Conservation (phyloP, 257 asterid species). For the Solanum appendiculatum region DNA sequence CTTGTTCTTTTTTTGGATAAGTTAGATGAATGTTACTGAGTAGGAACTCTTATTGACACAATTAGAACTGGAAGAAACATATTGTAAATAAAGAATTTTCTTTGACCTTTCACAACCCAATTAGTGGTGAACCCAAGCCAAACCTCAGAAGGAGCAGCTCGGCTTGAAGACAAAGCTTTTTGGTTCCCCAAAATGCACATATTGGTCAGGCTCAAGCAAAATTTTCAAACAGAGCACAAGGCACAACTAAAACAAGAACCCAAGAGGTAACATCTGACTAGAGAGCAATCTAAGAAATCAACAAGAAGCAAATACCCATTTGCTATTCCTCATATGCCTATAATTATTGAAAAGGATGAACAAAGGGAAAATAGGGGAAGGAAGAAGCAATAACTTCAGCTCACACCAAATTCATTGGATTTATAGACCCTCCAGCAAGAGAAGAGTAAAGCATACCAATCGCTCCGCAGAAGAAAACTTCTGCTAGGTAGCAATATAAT, state of each 20-base stretch:
- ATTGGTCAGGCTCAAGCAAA: neutral
- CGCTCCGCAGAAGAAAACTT: neutral
- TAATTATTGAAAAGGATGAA: neutral
- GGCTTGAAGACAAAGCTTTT: neutral
- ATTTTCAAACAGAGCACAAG: neutral
- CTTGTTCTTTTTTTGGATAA: neutral
- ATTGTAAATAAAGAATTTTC: neutral
- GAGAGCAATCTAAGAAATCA: neutral
- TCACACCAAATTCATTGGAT: neutral
- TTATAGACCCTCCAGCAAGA: neutral
- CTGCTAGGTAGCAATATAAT: neutral
- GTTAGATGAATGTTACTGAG: neutral
- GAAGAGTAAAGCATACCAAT: neutral
- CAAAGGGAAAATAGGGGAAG: neutral
- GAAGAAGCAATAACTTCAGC: neutral
- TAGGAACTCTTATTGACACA: neutral
- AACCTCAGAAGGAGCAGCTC: neutral
- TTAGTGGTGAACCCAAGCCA: neutral
- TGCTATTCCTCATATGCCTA: neutral
- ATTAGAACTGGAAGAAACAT: neutral
- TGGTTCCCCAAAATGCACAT: neutral
- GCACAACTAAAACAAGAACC: neutral
- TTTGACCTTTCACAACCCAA: neutral
- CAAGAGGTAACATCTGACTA: neutral
- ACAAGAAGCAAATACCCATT: neutral